Evolutionary conservation across 306 rosid species (phyloP).

Genomic region (Medicago lupulina): DNA sequence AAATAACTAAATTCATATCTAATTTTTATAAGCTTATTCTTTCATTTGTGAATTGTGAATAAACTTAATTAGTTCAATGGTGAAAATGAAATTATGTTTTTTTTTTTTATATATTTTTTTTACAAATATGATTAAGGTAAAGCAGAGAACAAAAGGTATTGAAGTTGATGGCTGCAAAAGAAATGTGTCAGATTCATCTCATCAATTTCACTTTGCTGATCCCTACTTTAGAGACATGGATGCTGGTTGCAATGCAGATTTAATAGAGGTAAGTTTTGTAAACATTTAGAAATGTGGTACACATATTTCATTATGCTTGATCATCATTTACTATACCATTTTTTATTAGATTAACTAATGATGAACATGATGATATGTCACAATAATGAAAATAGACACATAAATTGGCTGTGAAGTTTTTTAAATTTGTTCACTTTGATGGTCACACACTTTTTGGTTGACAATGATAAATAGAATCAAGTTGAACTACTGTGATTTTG

Average conservation of each 20-base stretch:
- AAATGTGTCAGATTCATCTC: conserved; percentile 36
- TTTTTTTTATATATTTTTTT: too few species aligned
- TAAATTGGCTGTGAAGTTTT: too few species aligned
- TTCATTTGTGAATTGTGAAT: background rate
- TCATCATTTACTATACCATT: too few species aligned
- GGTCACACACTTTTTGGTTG: too few species aligned
- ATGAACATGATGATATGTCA: too few species aligned
- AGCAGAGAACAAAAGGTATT: conserved; percentile 54
- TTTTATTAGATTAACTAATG: too few species aligned
- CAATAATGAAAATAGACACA: too few species aligned
- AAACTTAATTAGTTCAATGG: background rate
- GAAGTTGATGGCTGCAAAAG: conserved; percentile 44
- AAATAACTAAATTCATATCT: conserved; percentile 30
- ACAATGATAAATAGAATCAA: too few species aligned
- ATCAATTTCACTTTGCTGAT: conserved; percentile 47
- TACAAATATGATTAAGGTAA: background rate
- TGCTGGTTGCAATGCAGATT: conserved; percentile 48
- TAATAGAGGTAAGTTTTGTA: conserved; percentile 53
- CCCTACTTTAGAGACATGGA: conserved; percentile 49
- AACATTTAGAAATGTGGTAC: background rate
- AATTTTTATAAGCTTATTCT: background rate
- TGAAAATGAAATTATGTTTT: background rate
- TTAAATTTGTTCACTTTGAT: too few species aligned
- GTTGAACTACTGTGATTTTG: too few species aligned
- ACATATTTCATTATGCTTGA: too few species aligned